Base-by-base conservation (phyloP, 768 basidiomycete species). In the Strobilomyces echinocephalus region DNA sequence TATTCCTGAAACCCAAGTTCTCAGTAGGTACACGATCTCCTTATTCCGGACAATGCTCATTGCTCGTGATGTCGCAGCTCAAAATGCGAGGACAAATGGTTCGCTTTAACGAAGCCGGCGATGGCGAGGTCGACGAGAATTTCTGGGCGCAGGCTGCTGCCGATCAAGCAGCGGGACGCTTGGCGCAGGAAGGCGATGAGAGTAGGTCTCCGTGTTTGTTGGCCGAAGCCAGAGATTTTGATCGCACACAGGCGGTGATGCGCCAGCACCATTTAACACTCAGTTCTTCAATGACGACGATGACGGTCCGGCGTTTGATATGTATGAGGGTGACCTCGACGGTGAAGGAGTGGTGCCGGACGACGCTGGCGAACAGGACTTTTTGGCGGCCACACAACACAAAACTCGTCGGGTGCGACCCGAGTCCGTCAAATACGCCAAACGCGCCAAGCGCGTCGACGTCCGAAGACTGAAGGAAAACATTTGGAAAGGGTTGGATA, bases 231-330 rank as follows among this genome's bases (percentile, higher is more conserved):
- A 18, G n/a, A 36, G 9, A 20, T 55, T 45, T 58, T 59, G 59
- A 68, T 60, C 21, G 24, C 41, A 47, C 42, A 43, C 33, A 67
- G 74, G 64, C 9, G 75, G 76, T 43, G 85, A 78, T 33, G 80
- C 73, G 50, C 77, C 82, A 21, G 35, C 82, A 6, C 95, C 94
- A 0, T 97, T 97, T 72, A 89, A 88, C 60, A 95, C 95, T 0
- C 95, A 97, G 64, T 97, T 97, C 78, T 95, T 97, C 82, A 86
- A 94, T 57, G 94, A 97, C 54, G 91, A 90, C 54, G 93, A 94
- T 56, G 90, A 89, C 47, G 88, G 81, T 4, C 82, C 82, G 49
- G 80, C 81, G 12, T 85, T 82, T 58, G 88, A 85, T 36, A 70
- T 69, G 43, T 74, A 67, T 44, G 70, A 63, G 12, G 76, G 70